Evolutionary conservation across 176 grass and related monocot genomes (phyloP).

Genomic region (Oryza nivara): DNA sequence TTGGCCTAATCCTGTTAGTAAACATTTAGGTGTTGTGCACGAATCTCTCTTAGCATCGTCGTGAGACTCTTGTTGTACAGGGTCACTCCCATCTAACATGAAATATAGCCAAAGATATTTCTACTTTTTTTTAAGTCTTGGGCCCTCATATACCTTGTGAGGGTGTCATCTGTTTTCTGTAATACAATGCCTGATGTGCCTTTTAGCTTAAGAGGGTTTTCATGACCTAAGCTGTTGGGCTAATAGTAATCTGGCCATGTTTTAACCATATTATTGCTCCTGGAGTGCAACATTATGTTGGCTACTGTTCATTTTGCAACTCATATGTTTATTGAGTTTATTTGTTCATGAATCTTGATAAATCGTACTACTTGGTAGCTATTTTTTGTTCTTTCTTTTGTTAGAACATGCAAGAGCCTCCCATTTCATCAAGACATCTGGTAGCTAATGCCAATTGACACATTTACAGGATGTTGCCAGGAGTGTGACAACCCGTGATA

Average conservation of each 20-base stretch:
- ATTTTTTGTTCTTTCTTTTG: not conserved
- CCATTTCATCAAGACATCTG: not conserved
- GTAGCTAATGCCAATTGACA: conserved; percentile 11
- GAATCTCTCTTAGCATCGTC: not conserved
- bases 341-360: conserved; percentile 1
- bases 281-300: not conserved
- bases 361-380: conserved; percentile 10
- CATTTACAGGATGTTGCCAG: conserved; percentile 85
- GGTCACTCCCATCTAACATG: not conserved
- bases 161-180: not conserved
- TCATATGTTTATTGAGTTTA: not conserved
- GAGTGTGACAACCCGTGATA: conserved; percentile 82
- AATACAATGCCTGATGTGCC: conserved; percentile 5
- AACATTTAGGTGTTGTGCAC: not conserved
- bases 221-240: not conserved
- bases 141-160: not conserved
- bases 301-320: not conserved
- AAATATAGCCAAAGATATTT: not conserved
- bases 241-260: not conserved
- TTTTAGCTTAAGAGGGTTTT: conserved; percentile 7
- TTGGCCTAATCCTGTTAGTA: not conserved
- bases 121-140: conserved; percentile 9
- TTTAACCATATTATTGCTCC: conserved; percentile 10
- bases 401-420: not conserved
- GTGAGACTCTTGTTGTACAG: not conserved